A percentile compares a stretch with the other conserved stretches of the same genome.
phyloP scores from a whole-genome alignment of 805 yeast genomes.

The Candida ortonii region DNA sequence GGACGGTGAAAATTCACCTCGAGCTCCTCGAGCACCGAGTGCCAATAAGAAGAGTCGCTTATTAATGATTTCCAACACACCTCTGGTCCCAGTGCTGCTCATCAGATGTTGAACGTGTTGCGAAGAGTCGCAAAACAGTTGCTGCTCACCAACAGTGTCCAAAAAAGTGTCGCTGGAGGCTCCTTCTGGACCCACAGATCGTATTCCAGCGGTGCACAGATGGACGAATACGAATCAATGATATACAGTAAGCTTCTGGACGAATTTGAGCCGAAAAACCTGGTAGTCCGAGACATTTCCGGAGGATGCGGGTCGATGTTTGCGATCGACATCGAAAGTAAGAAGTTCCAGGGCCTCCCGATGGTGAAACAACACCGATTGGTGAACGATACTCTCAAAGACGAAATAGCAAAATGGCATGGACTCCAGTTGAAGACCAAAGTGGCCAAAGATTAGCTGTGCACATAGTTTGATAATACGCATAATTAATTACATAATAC shows the following conservation, averaged over 20 bases:
- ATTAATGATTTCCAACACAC: too few relatives aligned
- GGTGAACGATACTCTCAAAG: constrained; percentile 77
- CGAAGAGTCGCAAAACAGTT: too few relatives aligned
- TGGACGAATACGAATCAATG: constrained; percentile 63
- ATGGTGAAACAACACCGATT: constrained; percentile 91
- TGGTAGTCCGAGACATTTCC: constrained; percentile 77
- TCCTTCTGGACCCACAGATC: too few relatives aligned
- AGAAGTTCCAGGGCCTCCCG: constrained; percentile 70
- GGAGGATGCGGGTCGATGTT: constrained; percentile 99
- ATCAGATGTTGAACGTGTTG: too few relatives aligned
- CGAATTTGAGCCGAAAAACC: constrained; percentile 56
- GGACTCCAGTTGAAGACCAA: constrained; percentile 85
- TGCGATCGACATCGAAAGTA: constrained; percentile 74
- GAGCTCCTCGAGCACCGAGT: too few relatives aligned
- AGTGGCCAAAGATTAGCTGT: constrained; percentile 32
- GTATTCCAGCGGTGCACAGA: constrained; percentile 14
- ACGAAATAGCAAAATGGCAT: constrained; percentile 90
- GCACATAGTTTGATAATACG: constrained; percentile 5
- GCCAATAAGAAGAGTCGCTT: too few relatives aligned
- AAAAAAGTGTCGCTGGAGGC: too few relatives aligned
- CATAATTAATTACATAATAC: constrained; percentile 1
- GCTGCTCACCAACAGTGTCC: too few relatives aligned
- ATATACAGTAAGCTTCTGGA: constrained; percentile 54
- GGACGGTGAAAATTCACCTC: too few relatives aligned
- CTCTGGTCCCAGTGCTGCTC: too few relatives aligned